Conservation (phyloP, 1,139 yeast genomes). For the Pichiaceae sp. region DNA sequence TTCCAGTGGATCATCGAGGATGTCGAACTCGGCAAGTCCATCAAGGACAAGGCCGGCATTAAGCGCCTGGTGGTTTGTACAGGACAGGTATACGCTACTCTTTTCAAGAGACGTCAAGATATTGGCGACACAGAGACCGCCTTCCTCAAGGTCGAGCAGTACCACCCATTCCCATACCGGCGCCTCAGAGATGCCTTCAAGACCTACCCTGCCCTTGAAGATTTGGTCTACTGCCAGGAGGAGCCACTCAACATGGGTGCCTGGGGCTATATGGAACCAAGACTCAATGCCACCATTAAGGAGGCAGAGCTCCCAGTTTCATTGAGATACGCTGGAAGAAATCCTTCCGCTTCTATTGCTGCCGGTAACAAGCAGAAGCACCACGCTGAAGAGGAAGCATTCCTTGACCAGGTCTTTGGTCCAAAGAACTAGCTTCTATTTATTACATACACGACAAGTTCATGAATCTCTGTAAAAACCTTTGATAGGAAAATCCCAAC, state of each 20-base stretch:
- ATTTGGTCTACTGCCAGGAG: conserved; percentile 96
- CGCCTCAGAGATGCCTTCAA: conserved; percentile 81
- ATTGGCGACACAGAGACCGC: conserved; percentile 78
- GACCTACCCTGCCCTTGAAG: conserved; percentile 75
- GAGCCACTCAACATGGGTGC: conserved; percentile 98
- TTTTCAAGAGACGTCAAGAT: conserved; percentile 79
- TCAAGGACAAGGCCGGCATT: conserved; percentile 74
- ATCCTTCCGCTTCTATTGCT: conserved; percentile 96
- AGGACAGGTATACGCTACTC: conserved; percentile 93
- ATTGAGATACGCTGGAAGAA: conserved; percentile 92
- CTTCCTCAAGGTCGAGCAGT: conserved; percentile 81
- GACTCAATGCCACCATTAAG: conserved; percentile 65
- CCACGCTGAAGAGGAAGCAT: conserved; percentile 78
- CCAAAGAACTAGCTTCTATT: background rate
- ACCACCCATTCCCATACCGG: conserved; percentile 98
- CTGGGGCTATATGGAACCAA: conserved; percentile 73
- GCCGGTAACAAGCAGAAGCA: conserved; percentile 94
- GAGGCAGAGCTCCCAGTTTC: conserved; percentile 62
- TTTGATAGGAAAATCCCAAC: background rate
- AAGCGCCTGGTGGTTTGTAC: conserved; percentile 78
- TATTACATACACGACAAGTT: background rate
- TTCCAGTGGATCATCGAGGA: conserved; percentile 97
- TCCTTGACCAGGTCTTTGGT: conserved; percentile 61
- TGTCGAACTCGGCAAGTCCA: conserved; percentile 66
- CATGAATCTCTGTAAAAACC: background rate